phyloP scores from a whole-genome alignment of 805 yeast genomes.

The Zygotorulaspora chibaensis region DNA sequence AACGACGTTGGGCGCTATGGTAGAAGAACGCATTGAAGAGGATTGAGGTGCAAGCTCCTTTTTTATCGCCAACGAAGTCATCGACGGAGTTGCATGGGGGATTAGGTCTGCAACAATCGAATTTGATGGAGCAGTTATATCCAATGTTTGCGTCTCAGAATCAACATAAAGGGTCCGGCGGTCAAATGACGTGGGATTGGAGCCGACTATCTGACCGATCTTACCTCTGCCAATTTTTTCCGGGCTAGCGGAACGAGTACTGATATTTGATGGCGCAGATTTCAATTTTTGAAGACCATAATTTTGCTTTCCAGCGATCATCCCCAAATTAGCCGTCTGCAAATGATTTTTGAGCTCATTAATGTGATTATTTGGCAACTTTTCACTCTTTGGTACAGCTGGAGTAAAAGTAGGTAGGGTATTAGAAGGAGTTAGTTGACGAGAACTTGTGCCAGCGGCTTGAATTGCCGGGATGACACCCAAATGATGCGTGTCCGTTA shows the following conservation, averaged over 20 bases:
- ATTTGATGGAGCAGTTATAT: neutral
- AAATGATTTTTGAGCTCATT: neutral
- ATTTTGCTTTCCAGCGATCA: neutral
- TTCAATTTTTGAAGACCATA: neutral
- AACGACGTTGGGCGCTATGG: no score
- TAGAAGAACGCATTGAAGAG: no score
- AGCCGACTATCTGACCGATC: slow-evolving; percentile 9
- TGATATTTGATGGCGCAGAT: neutral
- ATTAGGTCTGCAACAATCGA: neutral
- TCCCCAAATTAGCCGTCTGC: neutral
- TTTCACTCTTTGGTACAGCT: neutral
- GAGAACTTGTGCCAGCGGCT: slow-evolving; percentile 3
- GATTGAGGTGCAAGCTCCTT: no score
- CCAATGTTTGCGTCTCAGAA: slow-evolving; percentile 20
- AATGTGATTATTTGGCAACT: neutral
- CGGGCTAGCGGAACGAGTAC: slow-evolving; percentile 4
- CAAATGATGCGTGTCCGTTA: slow-evolving; percentile 3
- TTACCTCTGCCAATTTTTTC: slow-evolving; percentile 10
- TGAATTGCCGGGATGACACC: slow-evolving; percentile 3
- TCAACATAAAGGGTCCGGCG: slow-evolving; percentile 12
- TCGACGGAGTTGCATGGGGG: no score
- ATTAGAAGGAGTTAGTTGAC: slow-evolving; percentile 7
- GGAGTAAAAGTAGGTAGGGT: slow-evolving; percentile 6
- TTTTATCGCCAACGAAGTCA: no score
- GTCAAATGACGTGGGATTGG: slow-evolving; percentile 9